Conservation (phyloP, 345 rosid genomes). For the Murraya koenigii region DNA sequence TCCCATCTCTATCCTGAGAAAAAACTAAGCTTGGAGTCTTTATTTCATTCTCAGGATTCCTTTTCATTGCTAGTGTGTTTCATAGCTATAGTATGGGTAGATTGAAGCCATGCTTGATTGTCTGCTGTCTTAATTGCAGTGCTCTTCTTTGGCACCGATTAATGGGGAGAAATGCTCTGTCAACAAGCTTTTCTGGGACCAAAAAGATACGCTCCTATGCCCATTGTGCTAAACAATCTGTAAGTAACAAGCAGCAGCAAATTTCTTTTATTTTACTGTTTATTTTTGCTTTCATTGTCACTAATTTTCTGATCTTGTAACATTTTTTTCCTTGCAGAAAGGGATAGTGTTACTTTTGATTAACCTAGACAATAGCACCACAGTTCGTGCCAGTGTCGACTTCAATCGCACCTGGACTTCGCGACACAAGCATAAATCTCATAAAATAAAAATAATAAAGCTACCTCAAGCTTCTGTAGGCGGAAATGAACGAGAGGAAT, state of each 20-base stretch:
- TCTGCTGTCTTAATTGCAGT: constrained; percentile 41
- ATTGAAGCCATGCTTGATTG: constrained; percentile 1
- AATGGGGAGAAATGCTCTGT: constrained; percentile 76
- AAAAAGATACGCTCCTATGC: constrained; percentile 73
- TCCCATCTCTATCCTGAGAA: neutral
- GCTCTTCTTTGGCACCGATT: constrained; percentile 89
- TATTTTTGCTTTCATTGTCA: neutral
- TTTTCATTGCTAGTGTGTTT: neutral
- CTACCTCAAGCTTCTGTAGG: constrained; percentile 20
- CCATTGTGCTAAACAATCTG: constrained; percentile 79
- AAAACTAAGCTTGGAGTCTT: neutral
- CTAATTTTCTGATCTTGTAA: neutral
- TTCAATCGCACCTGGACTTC: constrained; percentile 31
- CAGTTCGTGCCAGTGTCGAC: constrained; percentile 39
- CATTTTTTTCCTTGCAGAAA: constrained; percentile 46
- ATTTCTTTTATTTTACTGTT: neutral
- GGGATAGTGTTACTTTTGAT: constrained; percentile 69
- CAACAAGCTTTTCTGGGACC: constrained; percentile 59
- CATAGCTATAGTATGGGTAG: neutral
- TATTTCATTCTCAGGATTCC: neutral
- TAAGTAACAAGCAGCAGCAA: constrained; percentile 24
- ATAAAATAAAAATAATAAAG: constrained; percentile 8
- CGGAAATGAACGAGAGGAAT: constrained; percentile 63
- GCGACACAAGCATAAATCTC: constrained; percentile 29
- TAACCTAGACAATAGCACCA: constrained; percentile 67